A percentile compares a stretch with the other conserved stretches of the same genome.
Conservation (phyloP, 305 asterid species). For the Fraxinus angustifolia region DNA sequence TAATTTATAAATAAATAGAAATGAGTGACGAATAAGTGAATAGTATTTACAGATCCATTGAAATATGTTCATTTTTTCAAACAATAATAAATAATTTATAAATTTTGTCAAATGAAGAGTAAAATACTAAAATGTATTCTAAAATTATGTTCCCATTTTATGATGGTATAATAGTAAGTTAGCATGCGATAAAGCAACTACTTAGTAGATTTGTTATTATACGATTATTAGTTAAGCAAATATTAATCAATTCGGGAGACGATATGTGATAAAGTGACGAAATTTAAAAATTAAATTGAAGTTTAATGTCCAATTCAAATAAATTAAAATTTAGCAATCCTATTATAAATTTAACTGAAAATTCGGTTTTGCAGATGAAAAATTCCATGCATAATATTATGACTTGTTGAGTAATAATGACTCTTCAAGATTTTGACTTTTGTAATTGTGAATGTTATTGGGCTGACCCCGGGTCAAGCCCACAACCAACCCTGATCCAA, state of each 20-base stretch:
- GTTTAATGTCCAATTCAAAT: not conserved
- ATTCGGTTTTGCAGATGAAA: not conserved
- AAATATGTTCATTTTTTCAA: not conserved
- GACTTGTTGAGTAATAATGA: not conserved
- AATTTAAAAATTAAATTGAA: not conserved
- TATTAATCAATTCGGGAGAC: not conserved
- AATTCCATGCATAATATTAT: not conserved
- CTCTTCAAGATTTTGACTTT: not conserved
- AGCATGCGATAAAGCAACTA: not conserved
- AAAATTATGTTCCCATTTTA: not conserved
- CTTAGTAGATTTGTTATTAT: not conserved
- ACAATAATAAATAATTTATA: not conserved
- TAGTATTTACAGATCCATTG: not conserved
- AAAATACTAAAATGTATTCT: not conserved
- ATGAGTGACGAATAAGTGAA: not conserved
- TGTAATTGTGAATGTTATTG: not conserved
- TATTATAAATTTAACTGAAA: not conserved
- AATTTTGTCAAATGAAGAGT: not conserved
- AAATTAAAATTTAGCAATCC: not conserved
- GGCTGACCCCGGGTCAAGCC: not conserved
- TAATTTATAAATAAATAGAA: not conserved
- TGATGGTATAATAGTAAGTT: not conserved
- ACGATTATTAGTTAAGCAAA: not conserved
- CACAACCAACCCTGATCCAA: not conserved
- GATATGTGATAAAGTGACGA: not conserved